Evolutionary conservation across 768 basidiomycete species (phyloP).

Genomic region (Boletus rubescentipes): DNA sequence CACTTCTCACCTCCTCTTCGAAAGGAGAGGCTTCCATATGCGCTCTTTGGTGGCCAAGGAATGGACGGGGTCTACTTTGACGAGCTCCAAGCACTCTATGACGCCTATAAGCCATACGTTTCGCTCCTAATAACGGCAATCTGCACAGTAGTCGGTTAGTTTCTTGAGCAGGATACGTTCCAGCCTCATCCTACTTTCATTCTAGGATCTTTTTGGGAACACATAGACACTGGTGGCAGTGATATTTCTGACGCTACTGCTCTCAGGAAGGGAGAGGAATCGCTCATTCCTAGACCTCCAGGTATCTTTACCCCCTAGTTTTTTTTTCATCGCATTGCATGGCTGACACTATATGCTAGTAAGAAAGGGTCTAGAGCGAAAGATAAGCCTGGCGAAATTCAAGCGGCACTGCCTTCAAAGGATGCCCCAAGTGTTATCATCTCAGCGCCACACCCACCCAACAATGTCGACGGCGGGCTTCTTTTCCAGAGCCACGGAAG

Average conservation of each 20-base stretch:
- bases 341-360: slow-evolving; percentile 15
- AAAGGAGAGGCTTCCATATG: slow-evolving; percentile 74
- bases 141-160: no score
- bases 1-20: slow-evolving; percentile 60
- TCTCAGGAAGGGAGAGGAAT: slow-evolving; percentile 55
- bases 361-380: slow-evolving; percentile 18
- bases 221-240: slow-evolving; percentile 37
- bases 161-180: no score
- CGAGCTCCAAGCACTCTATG: slow-evolving; percentile 88
- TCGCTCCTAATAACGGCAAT: slow-evolving; percentile 63
- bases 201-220: slow-evolving; percentile 38
- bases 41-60: slow-evolving; percentile 96
- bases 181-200: no score
- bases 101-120: slow-evolving; percentile 89
- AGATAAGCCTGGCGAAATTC: slow-evolving; percentile 13
- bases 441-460: slow-evolving; percentile 22
- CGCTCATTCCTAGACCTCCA: slow-evolving; percentile 58
- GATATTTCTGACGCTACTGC: slow-evolving; percentile 47
- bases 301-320: slow-evolving; percentile 36
- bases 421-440: slow-evolving; percentile 5
- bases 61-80: slow-evolving; percentile 98
- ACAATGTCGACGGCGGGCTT: slow-evolving; percentile 33
- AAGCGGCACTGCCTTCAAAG: slow-evolving; percentile 5
- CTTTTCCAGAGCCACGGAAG: slow-evolving; percentile 28
- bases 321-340: background rate